Base-by-base conservation (phyloP, 306 rosid genomes). In the Begonia loranthoides region DNA sequence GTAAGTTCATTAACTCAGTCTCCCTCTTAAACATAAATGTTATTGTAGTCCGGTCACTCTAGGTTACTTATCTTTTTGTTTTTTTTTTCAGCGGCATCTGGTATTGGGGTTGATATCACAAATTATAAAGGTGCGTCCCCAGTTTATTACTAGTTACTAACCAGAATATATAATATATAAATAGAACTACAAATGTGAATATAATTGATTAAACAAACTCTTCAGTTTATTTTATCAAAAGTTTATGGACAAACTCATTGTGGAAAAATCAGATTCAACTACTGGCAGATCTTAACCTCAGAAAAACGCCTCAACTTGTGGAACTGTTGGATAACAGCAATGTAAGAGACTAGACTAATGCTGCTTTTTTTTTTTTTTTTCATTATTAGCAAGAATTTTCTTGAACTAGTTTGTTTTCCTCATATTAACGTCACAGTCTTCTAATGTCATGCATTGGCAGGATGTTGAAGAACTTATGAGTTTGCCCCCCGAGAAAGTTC, bases 381-480 rank as follows among this genome's bases (percentile, higher is more conserved):
- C 34, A 28, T 3, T 28, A 5, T 8, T 28, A 28, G 4, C 2
- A 28, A 28, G 36, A 28, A 28, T 28, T 28, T 19, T 28, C 36
- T 28, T 7, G 36, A 28, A 7, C 36, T 28, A 28, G 36, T 28
- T 28, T 28, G 6, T 28, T 28, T 28, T 28, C 36, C 36, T 28
- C 1, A 28, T 28, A 28, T 4, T 2, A 28, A 8, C 36, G 5
- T 28, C 36, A 28, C 36, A 28, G 6, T 28, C 36, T 28, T 8
- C 36, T 28, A 28, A 4, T 5, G 36, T 28, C 4, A 28, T 28
- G 36, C 36, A 66, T 51, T 55, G 40, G 61, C 73, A 90, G 99
- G 99, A 90, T 48, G 83, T 90, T 76, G 95, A 90, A 70, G 99
- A 90, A 79, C 73, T 90, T 69, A 78, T 90, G 92, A 82, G 76